Conservation (phyloP, 176 grass and related monocot genomes). For the Avena eriantha region DNA sequence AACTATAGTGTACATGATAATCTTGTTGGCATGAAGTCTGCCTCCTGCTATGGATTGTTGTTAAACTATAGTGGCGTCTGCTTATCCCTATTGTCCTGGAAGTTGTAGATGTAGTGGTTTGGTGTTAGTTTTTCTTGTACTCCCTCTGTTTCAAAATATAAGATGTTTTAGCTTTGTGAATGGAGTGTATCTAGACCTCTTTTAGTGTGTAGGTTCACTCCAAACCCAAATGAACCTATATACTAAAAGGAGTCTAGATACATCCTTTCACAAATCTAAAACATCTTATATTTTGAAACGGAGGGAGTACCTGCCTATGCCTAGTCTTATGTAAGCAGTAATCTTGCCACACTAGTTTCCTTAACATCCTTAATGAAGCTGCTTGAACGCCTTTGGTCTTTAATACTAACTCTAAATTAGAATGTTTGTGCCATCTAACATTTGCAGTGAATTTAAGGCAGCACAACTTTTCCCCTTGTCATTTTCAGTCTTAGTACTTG, state of each 20-base stretch:
- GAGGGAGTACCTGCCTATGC: background rate
- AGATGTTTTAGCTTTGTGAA: too few relatives aligned
- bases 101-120: background rate
- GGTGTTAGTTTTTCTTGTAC: background rate
- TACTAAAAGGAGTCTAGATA: too few relatives aligned
- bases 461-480: background rate
- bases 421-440: background rate
- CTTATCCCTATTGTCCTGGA: too few relatives aligned
- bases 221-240: too few relatives aligned
- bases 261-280: too few relatives aligned
- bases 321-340: background rate
- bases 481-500: background rate
- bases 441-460: slow-evolving; percentile 1
- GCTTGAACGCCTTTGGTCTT: background rate
- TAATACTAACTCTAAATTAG: background rate
- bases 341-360: too few relatives aligned
- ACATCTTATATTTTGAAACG: too few relatives aligned
- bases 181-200: too few relatives aligned
- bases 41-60: background rate
- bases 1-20: background rate
- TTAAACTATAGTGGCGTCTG: background rate
- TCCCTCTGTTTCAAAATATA: too few relatives aligned
- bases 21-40: background rate
- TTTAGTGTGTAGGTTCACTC: too few relatives aligned
- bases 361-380: background rate